Conservation (phyloP, 1,139 yeast genomes). For the Yamadazyma jaroonii region DNA sequence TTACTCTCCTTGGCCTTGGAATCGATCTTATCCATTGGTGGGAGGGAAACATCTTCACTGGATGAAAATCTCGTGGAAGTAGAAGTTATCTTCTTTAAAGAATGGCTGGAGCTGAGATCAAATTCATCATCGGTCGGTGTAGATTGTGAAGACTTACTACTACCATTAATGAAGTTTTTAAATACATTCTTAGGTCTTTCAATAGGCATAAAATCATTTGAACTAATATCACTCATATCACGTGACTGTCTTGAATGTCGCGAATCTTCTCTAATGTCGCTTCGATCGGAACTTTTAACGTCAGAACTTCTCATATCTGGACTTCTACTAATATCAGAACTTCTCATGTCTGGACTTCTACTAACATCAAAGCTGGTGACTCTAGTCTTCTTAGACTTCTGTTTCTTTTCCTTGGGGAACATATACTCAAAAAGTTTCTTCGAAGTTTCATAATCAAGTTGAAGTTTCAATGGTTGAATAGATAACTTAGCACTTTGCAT, state of each 20-base stretch:
- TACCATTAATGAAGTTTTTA: conserved; percentile 8
- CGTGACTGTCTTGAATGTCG: too few relatives aligned
- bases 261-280: too few relatives aligned
- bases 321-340: background rate
- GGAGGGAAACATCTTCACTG: conserved; percentile 9
- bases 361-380: background rate
- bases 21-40: background rate
- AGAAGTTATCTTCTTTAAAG: conserved; percentile 7
- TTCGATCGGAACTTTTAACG: too few relatives aligned
- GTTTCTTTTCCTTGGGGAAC: conserved; percentile 48
- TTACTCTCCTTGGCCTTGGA: conserved; percentile 1
- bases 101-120: conserved; percentile 9
- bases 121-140: conserved; percentile 10
- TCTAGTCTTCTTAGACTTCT: background rate
- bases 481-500: conserved; percentile 45
- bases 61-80: conserved; percentile 12
- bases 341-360: conserved; percentile 1
- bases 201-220: conserved; percentile 7
- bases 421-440: conserved; percentile 59
- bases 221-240: conserved; percentile 8
- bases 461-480: conserved; percentile 67
- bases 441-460: conserved; percentile 69
- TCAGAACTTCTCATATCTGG: background rate
- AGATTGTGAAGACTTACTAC: conserved; percentile 3
- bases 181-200: conserved; percentile 14